Evolutionary conservation across 2,329 filamentous ascomycete species (phyloP), one percentile per base, ranked within the genome.

Genomic region (Nemania abortiva): DNA sequence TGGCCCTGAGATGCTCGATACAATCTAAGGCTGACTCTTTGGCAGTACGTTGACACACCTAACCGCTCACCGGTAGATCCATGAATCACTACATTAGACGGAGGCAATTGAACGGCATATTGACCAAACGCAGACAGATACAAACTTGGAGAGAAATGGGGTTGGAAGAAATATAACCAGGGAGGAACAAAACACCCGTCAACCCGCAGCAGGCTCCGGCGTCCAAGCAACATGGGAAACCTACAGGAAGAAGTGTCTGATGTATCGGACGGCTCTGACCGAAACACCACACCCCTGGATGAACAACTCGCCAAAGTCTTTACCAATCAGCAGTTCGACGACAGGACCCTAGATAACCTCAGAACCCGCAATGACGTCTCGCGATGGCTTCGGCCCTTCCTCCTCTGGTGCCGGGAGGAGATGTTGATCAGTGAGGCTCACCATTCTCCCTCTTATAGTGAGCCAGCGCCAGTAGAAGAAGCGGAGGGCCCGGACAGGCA

Each of bases 81-180:
- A 6, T 10, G 24, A 10, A 29, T 6, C 20, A 7, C 15, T 22
- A 9, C 22, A 15, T 29, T 24, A 7, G 15, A 37, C n/a, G 34
- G 24, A 15, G 29, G 22, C 15, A 42, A 22, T 7, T 37, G 9
- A 10, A 54, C 6, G 13, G 2, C 22, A 37, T 24, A 68, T 20
- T 70, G 37, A 61, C 24, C 55, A 22, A 13, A 22, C 6, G 11
- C 18, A 69, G 67, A 64, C 37, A 65, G 71, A 45, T 73, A 73
- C 27, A 65, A 69, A 7, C 29, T 74, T 20, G 47, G 55, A 18
- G 60, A 68, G 22, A 71, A 54, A n/a, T 73, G 70, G 73, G 42
- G 54, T 0, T 74, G 68, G 70, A 58, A 50, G 22, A 74, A 72
- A 29, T 74, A 74, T 34, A 62, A 59, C 29, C 70, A 68, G 29